A percentile compares a stretch with the other conserved stretches of the same genome.
These are phyloP conservation scores for Neurospora sp. DNA, from an alignment of 495 filamentous ascomycete species.

Conservation along the genomic window DNA sequence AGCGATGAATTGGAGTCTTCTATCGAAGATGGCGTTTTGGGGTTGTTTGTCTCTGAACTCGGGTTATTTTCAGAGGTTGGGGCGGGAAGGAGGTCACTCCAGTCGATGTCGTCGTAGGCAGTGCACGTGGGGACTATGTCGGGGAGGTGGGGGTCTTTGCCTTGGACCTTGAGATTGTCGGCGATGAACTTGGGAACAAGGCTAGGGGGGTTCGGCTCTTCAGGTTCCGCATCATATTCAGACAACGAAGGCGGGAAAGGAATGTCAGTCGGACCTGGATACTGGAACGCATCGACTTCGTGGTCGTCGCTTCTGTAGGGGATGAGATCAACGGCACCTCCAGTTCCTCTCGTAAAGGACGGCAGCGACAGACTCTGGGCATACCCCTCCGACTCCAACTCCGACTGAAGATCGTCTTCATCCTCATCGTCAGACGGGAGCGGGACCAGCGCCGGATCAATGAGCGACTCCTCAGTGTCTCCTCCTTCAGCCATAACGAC, in stretches of 20 bases:
- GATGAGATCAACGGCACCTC: background rate
- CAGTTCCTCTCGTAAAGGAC: background rate
- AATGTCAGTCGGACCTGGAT: background rate
- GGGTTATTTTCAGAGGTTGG: too few species aligned
- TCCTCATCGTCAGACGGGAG: background rate
- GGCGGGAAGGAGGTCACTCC: background rate
- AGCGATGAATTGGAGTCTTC: background rate
- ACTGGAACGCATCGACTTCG: background rate
- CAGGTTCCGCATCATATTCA: background rate
- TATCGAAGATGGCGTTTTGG: background rate
- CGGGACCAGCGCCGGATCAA: background rate
- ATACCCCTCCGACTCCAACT: background rate
- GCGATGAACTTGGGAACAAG: background rate
- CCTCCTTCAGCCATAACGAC: background rate
- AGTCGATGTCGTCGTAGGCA: background rate
- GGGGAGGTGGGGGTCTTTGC: background rate
- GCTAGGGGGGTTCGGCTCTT: background rate
- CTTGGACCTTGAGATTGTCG: background rate
- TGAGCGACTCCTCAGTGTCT: background rate
- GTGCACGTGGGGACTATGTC: background rate
- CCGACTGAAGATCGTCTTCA: background rate
- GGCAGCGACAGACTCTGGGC: background rate
- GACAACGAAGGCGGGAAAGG: background rate
- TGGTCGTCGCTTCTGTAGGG: background rate
- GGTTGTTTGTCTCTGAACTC: background rate